phyloP scores from a whole-genome alignment of 2,329 filamentous ascomycete genomes.

The Cercospora sp. region DNA sequence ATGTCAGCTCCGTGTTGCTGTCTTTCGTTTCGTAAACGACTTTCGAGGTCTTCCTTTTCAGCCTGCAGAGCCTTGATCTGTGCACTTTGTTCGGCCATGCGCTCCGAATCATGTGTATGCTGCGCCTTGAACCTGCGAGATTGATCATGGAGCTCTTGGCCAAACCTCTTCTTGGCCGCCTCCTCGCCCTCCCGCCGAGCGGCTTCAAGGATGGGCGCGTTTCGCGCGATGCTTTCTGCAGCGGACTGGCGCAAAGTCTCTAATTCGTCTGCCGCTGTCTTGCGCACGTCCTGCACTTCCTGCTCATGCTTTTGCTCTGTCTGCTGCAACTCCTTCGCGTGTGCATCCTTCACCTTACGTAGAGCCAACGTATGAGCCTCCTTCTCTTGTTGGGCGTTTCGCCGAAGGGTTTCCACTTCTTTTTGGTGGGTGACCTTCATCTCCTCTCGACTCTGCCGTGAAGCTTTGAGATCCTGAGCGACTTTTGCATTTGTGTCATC shows the following conservation, averaged over 20 bases:
- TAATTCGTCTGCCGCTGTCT: background rate
- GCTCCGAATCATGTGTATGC: background rate
- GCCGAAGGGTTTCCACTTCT: background rate
- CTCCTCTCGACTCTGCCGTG: background rate
- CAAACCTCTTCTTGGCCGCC: background rate
- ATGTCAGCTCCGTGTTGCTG: background rate
- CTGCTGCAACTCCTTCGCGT: background rate
- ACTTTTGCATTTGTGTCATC: background rate
- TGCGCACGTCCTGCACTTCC: background rate
- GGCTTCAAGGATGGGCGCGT: slow-evolving; percentile 11
- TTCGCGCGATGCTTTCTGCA: slow-evolving; percentile 6
- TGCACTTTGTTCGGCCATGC: background rate
- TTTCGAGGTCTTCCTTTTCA: background rate
- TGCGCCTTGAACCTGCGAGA: background rate
- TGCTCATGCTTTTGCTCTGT: background rate
- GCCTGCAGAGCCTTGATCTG: slow-evolving; percentile 1
- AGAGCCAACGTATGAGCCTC: background rate
- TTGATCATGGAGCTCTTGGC: slow-evolving; percentile 2
- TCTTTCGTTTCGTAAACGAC: slow-evolving; percentile 1
- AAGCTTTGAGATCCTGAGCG: background rate
- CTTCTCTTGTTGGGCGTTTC: background rate
- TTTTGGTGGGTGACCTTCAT: background rate
- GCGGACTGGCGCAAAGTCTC: slow-evolving; percentile 7
- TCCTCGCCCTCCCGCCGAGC: slow-evolving; percentile 13
- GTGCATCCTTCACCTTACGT: background rate